Percentiles rank a stretch among this genome's conserved stretches.
Evolutionary conservation across 345 rosid species (phyloP).

Genomic region (Geranium rotundifolium): DNA sequence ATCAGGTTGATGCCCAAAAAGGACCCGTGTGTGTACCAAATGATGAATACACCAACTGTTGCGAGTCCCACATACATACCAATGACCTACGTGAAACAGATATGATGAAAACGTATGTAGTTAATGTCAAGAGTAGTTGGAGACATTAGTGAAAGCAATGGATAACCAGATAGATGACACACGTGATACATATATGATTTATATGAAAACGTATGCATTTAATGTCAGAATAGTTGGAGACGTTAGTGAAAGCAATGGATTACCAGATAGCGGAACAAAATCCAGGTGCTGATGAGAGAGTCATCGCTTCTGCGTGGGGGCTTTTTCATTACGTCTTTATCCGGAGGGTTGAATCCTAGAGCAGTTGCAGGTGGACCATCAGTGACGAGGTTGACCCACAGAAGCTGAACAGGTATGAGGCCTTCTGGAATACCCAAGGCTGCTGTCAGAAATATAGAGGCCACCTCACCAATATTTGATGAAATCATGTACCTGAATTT

Average conservation of each 20-base stretch:
- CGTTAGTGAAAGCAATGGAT: not conserved
- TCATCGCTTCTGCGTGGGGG: conserved; percentile 65
- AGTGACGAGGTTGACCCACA: conserved; percentile 76
- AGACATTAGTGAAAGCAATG: no score
- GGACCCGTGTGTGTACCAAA: conserved; percentile 53
- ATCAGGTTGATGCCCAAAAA: conserved; percentile 55
- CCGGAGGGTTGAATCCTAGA: conserved; percentile 72
- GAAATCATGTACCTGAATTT: conserved; percentile 69
- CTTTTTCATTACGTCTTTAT: conserved; percentile 58
- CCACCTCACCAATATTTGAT: conserved; percentile 75
- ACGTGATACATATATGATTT: not conserved
- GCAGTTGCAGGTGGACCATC: conserved; percentile 88
- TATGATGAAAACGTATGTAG: no score
- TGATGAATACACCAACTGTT: conserved; percentile 52
- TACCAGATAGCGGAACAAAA: conserved; percentile 74
- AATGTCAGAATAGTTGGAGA: not conserved
- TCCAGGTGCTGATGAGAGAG: conserved; percentile 54
- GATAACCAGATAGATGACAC: no score
- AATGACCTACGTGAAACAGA: conserved; percentile 32
- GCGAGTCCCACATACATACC: conserved; percentile 60
- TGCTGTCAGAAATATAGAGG: conserved; percentile 61
- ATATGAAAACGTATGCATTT: not conserved
- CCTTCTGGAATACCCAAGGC: conserved; percentile 76
- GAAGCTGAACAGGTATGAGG: conserved; percentile 70
- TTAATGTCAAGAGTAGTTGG: no score